Percentiles rank a stretch among this genome's conserved stretches.
phyloP scores from a whole-genome alignment of 2,329 filamentous ascomycete species.

The Neophaeococcomyces mojaviensis region DNA sequence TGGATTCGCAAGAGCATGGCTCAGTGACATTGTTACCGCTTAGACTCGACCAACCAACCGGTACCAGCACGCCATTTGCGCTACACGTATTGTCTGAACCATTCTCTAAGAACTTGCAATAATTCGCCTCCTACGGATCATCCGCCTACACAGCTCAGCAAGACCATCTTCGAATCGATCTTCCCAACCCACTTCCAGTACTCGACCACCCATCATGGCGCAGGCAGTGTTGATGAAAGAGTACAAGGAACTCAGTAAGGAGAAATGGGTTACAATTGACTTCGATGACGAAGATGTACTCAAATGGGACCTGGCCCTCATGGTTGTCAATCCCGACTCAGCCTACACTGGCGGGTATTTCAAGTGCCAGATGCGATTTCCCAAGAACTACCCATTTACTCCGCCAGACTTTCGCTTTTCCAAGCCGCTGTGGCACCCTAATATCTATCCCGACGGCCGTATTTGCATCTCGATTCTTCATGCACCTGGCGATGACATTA shows the following conservation, averaged over 20 bases:
- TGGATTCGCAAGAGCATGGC: no score
- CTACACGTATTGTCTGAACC: no score
- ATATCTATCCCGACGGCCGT: conserved; percentile 83
- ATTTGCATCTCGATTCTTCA: conserved; percentile 97
- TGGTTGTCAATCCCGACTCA: conserved; percentile 88
- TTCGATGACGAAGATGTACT: conserved; percentile 76
- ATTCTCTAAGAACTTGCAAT: no score
- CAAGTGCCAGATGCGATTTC: conserved; percentile 80
- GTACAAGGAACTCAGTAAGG: conserved; percentile 70
- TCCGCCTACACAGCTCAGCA: no score
- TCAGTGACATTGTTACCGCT: no score
- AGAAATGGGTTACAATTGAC: conserved; percentile 90
- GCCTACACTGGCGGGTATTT: conserved; percentile 91
- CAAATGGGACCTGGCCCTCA: conserved; percentile 78
- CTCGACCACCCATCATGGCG: conserved; percentile 37
- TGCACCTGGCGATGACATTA: conserved; percentile 80
- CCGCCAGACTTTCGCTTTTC: conserved; percentile 87
- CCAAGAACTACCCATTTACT: conserved; percentile 78
- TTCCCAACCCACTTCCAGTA: background rate
- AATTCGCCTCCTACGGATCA: no score
- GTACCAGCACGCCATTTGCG: no score
- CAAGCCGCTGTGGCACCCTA: conserved; percentile 77
- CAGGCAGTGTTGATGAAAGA: conserved; percentile 86
- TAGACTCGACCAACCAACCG: no score
- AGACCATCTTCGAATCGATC: background rate